A percentile compares a stretch with the other conserved stretches of the same genome.
phyloP scores from a whole-genome alignment of 2,329 filamentous ascomycete species.

The Gnomoniopsis smithogilvyi region DNA sequence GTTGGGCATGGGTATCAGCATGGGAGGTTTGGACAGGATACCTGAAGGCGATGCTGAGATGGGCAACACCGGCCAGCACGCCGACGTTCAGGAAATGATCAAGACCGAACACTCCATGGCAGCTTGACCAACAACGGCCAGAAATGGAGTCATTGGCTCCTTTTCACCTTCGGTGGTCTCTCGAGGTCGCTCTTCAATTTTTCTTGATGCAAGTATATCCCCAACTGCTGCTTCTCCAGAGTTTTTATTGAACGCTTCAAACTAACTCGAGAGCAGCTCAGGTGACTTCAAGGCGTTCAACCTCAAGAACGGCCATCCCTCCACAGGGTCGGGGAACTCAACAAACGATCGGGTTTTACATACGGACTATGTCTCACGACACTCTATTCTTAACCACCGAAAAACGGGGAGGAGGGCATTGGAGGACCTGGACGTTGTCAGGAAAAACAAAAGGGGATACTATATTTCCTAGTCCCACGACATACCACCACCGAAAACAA shows the following conservation, averaged over 20 bases:
- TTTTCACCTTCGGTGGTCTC: neutral
- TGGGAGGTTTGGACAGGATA: conserved; percentile 52
- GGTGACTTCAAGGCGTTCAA: conserved; percentile 11
- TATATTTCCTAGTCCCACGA: neutral
- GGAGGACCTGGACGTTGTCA: neutral
- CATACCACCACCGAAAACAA: neutral
- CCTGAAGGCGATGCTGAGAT: conserved; percentile 56
- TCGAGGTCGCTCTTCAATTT: neutral
- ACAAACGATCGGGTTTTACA: conserved; percentile 6
- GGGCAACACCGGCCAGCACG: conserved; percentile 31
- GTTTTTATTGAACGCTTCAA: neutral
- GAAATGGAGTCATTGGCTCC: neutral
- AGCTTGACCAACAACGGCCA: conserved; percentile 20
- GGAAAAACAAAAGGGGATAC: neutral
- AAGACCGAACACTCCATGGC: conserved; percentile 34
- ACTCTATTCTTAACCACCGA: neutral
- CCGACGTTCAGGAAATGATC: conserved; percentile 21
- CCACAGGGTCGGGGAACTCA: conserved; percentile 10
- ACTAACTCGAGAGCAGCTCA: neutral
- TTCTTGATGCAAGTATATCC: conserved; percentile 5
- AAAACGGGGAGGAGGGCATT: neutral
- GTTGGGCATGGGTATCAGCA: conserved; percentile 22
- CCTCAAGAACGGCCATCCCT: conserved; percentile 14
- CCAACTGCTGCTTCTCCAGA: too few species aligned
- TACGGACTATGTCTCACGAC: conserved; percentile 14